These are phyloP conservation scores for Neonectria faginata DNA, from an alignment of 2,329 filamentous ascomycete species.

Conservation along the genomic window DNA sequence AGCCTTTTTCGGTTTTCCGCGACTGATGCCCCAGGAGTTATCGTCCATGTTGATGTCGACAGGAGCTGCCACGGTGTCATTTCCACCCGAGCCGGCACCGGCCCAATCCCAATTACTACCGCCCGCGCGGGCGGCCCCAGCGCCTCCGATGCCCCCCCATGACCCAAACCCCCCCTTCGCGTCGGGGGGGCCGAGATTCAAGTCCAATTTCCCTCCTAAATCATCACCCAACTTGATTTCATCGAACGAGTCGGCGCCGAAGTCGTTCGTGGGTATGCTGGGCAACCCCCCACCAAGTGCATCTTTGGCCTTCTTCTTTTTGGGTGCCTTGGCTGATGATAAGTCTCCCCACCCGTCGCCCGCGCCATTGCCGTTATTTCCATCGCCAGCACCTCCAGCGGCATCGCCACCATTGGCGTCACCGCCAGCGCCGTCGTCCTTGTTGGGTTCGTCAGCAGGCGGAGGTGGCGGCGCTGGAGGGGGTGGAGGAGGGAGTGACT, in stretches of 20 bases:
- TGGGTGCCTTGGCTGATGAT: conserved; percentile 47
- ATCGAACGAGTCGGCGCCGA: conserved; percentile 68
- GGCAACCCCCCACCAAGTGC: conserved; percentile 48
- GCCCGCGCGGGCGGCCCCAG: not conserved
- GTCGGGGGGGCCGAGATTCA: conserved; percentile 64
- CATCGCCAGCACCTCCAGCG: conserved; percentile 49
- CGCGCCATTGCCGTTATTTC: conserved; percentile 42
- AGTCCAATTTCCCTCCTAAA: conserved; percentile 65
- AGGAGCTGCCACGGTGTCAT: conserved; percentile 36
- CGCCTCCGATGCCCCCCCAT: conserved; percentile 63
- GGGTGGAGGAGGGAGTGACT: conserved; percentile 45
- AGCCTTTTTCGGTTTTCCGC: conserved; percentile 65
- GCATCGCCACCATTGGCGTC: conserved; percentile 53
- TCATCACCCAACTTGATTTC: conserved; percentile 76
- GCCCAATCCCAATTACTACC: conserved; percentile 59
- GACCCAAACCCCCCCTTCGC: conserved; percentile 62
- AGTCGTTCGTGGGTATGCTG: conserved; percentile 49
- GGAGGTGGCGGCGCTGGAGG: conserved; percentile 44
- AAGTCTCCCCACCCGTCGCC: conserved; percentile 51
- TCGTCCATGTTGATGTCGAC: conserved; percentile 36
- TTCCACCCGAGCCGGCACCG: conserved; percentile 42
- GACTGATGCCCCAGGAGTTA: conserved; percentile 63
- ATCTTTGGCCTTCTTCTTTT: conserved; percentile 60
- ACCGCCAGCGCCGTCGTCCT: conserved; percentile 49
- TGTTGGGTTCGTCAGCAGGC: conserved; percentile 41